phyloP scores from a whole-genome alignment of 192 early-diverging fungal genomes.

The Globomyces pollinis-pini region DNA sequence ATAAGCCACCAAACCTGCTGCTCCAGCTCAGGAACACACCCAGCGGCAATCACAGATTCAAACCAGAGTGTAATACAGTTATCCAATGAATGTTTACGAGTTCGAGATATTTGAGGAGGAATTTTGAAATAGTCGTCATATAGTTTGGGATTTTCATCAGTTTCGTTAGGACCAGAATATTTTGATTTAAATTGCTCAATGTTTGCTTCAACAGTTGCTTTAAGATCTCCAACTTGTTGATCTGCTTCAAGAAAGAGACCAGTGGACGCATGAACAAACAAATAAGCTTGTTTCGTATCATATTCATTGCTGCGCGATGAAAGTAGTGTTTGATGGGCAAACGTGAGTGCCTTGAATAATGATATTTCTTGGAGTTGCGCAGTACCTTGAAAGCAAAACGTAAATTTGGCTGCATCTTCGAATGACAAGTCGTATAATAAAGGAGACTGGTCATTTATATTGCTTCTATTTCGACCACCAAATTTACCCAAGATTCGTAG shows the following conservation, averaged over 20 bases:
- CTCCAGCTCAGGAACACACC: constrained; percentile 44
- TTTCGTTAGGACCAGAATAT: background rate
- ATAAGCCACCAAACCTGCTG: constrained; percentile 59
- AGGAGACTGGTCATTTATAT: constrained; percentile 60
- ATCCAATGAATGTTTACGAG: constrained; percentile 61
- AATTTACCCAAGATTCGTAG: constrained; percentile 94
- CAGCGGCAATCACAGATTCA: constrained; percentile 55
- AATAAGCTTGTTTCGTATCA: constrained; percentile 31
- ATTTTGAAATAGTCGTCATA: constrained; percentile 45
- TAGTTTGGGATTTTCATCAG: constrained; percentile 6
- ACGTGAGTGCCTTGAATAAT: background rate
- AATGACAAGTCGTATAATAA: background rate
- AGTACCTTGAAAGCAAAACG: background rate
- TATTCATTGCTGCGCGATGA: background rate
- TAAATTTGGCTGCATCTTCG: background rate
- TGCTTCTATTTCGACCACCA: constrained; percentile 90
- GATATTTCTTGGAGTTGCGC: background rate
- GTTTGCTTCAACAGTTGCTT: constrained; percentile 31
- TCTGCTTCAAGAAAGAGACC: constrained; percentile 62
- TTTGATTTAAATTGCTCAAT: constrained; percentile 22
- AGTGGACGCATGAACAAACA: constrained; percentile 60
- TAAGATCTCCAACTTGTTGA: constrained; percentile 35
- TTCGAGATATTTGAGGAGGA: constrained; percentile 23
- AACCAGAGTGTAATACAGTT: constrained; percentile 54
- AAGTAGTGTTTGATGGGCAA: background rate